Evolutionary conservation across 495 filamentous ascomycete genomes (phyloP), one percentile per base, ranked within the genome.

Genomic region (Aspergillus olivimuriae): DNA sequence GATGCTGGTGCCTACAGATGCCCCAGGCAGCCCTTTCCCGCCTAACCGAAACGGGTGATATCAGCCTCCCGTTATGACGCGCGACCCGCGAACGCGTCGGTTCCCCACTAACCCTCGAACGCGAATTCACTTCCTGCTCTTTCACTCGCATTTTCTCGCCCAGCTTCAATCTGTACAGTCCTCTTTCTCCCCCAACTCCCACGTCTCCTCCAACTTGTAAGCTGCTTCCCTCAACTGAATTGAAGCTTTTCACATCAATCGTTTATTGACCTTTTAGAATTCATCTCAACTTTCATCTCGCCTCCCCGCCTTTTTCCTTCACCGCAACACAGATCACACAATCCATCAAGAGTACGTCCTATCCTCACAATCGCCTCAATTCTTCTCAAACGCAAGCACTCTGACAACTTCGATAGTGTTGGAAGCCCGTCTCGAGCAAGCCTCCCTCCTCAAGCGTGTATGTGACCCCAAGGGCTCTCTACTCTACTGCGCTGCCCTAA

Each of bases 351-450:
- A 70, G 67, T 70, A 40, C 60, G 66, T 61, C 16, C 18, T 36
- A n/a, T n/a, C n/a, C n/a, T n/a, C n/a, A n/a, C 16, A 19, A 32
- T 14, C 32, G n/a, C 28, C 10, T n/a, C n/a, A n/a, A n/a, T n/a
- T n/a, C n/a, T n/a, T 12, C 9, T 12, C 12, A n/a, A 2, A 9
- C 10, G 21, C 32, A 9, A 14, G 20, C 32, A 28, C 22, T 43
- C 43, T 61, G 39, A 61, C 47, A 23, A 37, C 31, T 15, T 15
- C 21, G 43, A 41, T 57, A 87, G 84, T 98, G 92, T 79, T 98
- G 69, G 92, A 98, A 78, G 92, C 92, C 75, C 83, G 91, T 55
- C 73, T 98, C 63, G 89, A 95, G 63, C 89, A 96, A 76, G 92
- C 92, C 18, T 76, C 79, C 61, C 80, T 96, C 55, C 79, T 98